Percentiles rank a stretch among this genome's conserved stretches.
These are phyloP conservation scores for Pseudocercospora eumusae DNA, from an alignment of 2,329 filamentous ascomycete genomes.

Conservation along the genomic window DNA sequence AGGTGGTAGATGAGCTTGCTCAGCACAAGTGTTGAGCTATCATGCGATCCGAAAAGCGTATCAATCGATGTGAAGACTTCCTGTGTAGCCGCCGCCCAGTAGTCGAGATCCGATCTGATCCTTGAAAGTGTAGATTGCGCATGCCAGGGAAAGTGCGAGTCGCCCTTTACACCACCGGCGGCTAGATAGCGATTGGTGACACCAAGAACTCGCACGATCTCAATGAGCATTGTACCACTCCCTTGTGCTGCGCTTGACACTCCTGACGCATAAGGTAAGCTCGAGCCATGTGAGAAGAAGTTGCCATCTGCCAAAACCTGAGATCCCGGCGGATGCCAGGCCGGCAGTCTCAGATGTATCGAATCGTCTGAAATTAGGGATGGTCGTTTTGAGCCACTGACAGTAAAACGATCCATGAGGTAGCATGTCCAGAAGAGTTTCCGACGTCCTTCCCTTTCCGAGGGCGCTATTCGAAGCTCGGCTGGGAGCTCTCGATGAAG, in stretches of 20 bases:
- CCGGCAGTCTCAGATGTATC: constrained; percentile 72
- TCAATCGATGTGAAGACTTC: constrained; percentile 77
- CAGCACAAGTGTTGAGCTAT: constrained; percentile 75
- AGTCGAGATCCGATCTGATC: constrained; percentile 79
- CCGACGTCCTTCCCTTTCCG: constrained; percentile 74
- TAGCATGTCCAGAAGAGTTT: constrained; percentile 90
- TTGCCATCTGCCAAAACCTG: constrained; percentile 71
- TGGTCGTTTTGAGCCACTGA: constrained; percentile 78
- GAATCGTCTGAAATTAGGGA: constrained; percentile 77
- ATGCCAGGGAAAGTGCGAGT: constrained; percentile 90
- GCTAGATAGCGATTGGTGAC: constrained; percentile 82
- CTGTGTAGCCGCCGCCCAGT: constrained; percentile 80
- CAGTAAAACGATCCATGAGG: constrained; percentile 78
- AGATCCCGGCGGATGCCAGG: constrained; percentile 66
- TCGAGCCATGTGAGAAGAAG: constrained; percentile 77
- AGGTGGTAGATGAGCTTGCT: constrained; percentile 87
- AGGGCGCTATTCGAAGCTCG: constrained; percentile 61
- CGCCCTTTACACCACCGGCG: constrained; percentile 81
- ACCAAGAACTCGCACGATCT: constrained; percentile 79
- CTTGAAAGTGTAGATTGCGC: constrained; percentile 81
- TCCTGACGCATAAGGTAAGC: constrained; percentile 52
- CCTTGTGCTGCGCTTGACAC: constrained; percentile 68
- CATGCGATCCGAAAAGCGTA: constrained; percentile 71
- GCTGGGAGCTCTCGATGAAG: constrained; percentile 73
- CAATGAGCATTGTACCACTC: constrained; percentile 77